Evolutionary conservation across 371 early-diverging fungal genomes (phyloP).

Genomic region (Mucor racemosus): DNA sequence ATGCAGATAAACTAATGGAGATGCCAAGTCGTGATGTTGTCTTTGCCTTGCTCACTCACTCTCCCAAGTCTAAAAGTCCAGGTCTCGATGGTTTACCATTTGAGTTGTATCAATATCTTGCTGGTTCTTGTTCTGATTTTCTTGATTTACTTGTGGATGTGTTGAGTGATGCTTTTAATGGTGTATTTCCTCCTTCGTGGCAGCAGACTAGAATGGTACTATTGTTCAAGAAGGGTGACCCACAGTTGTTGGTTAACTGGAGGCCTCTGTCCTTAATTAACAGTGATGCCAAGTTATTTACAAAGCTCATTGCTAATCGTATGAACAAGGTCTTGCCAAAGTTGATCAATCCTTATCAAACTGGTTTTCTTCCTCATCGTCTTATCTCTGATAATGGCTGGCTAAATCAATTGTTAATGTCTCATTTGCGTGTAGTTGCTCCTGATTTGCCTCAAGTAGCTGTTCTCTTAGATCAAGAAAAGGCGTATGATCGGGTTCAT

Average conservation of each 20-base stretch:
- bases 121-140: no score
- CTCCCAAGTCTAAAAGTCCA: no score
- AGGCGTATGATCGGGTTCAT: conserved; percentile 30
- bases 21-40: no score
- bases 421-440: not conserved
- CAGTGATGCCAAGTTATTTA: conserved; percentile 34
- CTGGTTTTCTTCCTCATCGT: conserved; percentile 16
- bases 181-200: conserved; percentile 25
- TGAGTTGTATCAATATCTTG: no score
- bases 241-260: conserved; percentile 22
- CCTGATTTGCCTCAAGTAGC: not conserved
- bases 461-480: not conserved
- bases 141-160: conserved; percentile 24
- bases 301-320: conserved; percentile 21
- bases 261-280: conserved; percentile 35
- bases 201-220: conserved; percentile 19
- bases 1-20: no score
- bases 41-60: no score
- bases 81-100: no score
- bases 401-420: conserved; percentile 19
- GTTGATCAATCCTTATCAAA: conserved; percentile 22
- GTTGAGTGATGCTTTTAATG: conserved; percentile 18
- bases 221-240: conserved; percentile 30
- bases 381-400: conserved; percentile 33
- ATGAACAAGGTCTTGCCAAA: conserved; percentile 6